A percentile compares a stretch with the other conserved stretches of the same genome.
These are phyloP conservation scores for Xylaria sp. DNA, from an alignment of 2,329 filamentous ascomycete species.

Conservation along the genomic window DNA sequence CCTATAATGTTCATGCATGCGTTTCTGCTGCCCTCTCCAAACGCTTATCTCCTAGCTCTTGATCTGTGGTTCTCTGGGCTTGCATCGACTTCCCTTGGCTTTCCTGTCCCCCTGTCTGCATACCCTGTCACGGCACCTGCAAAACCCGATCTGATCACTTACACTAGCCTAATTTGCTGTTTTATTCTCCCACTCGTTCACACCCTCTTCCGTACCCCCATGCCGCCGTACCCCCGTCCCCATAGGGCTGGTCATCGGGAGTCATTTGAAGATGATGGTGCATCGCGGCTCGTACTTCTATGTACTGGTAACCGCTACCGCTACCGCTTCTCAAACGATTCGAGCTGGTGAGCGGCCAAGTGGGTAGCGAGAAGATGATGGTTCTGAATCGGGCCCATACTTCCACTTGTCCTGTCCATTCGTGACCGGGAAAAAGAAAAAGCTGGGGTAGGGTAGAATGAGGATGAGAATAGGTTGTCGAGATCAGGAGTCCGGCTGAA, in stretches of 20 bases:
- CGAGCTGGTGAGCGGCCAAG: slow-evolving; percentile 13
- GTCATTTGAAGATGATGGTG: slow-evolving; percentile 6
- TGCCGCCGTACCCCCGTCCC: slow-evolving; percentile 15
- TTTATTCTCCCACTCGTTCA: slow-evolving; percentile 17
- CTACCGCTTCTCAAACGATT: slow-evolving; percentile 5
- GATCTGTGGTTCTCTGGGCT: slow-evolving; percentile 6
- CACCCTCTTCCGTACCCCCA: slow-evolving; percentile 13
- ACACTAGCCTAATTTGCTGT: slow-evolving; percentile 15
- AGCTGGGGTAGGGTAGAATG: neutral
- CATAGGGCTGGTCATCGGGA: slow-evolving; percentile 17
- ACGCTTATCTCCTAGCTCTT: neutral
- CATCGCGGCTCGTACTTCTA: slow-evolving; percentile 6
- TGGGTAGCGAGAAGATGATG: neutral
- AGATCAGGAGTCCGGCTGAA: slow-evolving; percentile 1
- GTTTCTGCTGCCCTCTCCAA: neutral
- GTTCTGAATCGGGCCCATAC: neutral
- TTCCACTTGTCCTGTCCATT: slow-evolving; percentile 1
- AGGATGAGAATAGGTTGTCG: neutral
- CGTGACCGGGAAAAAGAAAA: slow-evolving; percentile 1
- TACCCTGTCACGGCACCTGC: slow-evolving; percentile 21
- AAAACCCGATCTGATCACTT: slow-evolving; percentile 20
- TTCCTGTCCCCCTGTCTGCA: slow-evolving; percentile 15
- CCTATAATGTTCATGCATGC: slow-evolving; percentile 1
- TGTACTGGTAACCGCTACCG: neutral
- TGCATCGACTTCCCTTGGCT: slow-evolving; percentile 8